Percentiles rank a stretch among this genome's conserved stretches.
phyloP scores from a whole-genome alignment of 208 protist genomes.

The Trypanosoma brucei region DNA sequence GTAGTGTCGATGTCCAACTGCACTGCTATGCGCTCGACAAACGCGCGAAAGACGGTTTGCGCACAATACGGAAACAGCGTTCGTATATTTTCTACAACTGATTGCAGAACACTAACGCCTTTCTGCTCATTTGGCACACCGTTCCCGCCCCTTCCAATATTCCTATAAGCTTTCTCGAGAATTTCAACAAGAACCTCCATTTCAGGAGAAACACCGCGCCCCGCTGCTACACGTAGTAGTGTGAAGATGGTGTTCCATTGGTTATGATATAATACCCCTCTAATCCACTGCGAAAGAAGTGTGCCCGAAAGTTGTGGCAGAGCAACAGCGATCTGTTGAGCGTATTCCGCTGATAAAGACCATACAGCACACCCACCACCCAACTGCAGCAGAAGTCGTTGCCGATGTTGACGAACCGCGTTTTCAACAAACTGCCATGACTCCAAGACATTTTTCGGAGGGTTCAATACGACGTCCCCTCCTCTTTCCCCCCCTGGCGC shows the following conservation, averaged over 20 bases:
- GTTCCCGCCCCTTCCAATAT: not conserved
- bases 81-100: slow-evolving; percentile 23
- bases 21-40: slow-evolving; percentile 38
- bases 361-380: not conserved
- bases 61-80: slow-evolving; percentile 27
- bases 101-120: slow-evolving; percentile 13
- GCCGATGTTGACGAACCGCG: not conserved
- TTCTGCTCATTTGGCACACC: not conserved
- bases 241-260: slow-evolving; percentile 9
- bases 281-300: slow-evolving; percentile 19
- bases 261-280: slow-evolving; percentile 13
- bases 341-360: not conserved
- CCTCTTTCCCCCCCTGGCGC: not conserved
- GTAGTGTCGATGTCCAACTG: not conserved
- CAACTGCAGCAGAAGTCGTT: not conserved
- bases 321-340: slow-evolving; percentile 1
- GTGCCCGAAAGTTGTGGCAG: slow-evolving; percentile 22
- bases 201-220: slow-evolving; percentile 35
- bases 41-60: slow-evolving; percentile 48
- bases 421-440: slow-evolving; percentile 4
- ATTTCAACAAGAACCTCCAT: slow-evolving; percentile 49
- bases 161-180: slow-evolving; percentile 28
- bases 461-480: not conserved
- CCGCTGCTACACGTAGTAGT: slow-evolving; percentile 15
- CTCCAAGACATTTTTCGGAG: not conserved